phyloP scores from a whole-genome alignment of 169 alveolate species.

The Eimeria necatrix region DNA sequence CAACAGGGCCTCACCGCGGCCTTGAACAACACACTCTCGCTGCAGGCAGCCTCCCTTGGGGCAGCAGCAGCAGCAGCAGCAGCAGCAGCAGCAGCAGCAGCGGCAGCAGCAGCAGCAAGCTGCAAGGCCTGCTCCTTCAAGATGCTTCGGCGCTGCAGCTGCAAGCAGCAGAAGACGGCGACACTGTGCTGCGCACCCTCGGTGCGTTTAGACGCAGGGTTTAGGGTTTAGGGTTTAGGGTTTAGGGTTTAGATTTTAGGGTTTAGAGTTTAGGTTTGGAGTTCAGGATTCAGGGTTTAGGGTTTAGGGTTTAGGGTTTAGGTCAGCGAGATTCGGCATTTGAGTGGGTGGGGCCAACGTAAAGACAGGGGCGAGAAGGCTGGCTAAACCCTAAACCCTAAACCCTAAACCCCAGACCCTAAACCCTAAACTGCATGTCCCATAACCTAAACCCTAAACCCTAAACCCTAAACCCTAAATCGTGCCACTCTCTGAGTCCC shows the following conservation, averaged over 20 bases:
- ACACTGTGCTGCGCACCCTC: neutral
- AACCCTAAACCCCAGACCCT: slow-evolving; percentile 32
- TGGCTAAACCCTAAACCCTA: slow-evolving; percentile 3
- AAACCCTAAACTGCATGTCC: neutral
- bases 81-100: slow-evolving; percentile 47
- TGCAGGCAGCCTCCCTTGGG: neutral
- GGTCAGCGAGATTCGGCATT: too few species aligned
- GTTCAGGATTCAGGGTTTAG: too few species aligned
- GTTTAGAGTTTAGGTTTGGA: neutral
- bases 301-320: neutral
- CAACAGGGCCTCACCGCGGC: neutral
- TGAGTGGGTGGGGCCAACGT: too few species aligned
- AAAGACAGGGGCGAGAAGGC: too few species aligned
- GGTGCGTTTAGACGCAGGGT: neutral
- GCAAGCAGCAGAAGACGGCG: neutral
- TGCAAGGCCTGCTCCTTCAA: neutral
- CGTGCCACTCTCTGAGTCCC: too few species aligned
- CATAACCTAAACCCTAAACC: slow-evolving; percentile 36
- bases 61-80: neutral
- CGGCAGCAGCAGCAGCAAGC: slow-evolving; percentile 18
- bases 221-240: slow-evolving; percentile 49
- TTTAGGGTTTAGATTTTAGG: slow-evolving; percentile 8
- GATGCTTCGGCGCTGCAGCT: slow-evolving; percentile 24
- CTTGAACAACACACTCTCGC: neutral
- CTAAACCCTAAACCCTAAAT: slow-evolving; percentile 50